These are phyloP conservation scores for Nigrospora oryzae DNA, from an alignment of 2,329 filamentous ascomycete genomes.

Conservation along the genomic window DNA sequence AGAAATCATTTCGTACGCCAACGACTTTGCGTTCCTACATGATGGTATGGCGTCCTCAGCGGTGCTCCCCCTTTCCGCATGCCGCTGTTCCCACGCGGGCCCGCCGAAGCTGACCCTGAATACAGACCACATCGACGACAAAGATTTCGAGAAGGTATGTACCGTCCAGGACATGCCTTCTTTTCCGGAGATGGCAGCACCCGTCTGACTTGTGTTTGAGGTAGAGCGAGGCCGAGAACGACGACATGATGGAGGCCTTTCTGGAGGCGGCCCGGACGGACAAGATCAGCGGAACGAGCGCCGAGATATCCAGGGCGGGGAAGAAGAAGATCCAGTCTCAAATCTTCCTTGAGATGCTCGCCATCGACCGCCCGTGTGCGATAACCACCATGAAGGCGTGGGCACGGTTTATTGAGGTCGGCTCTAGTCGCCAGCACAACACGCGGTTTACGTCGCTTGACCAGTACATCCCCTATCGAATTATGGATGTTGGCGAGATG, in stretches of 20 bases:
- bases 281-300: no score
- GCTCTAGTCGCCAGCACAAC: neutral
- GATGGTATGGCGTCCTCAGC: neutral
- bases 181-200: neutral
- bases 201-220: neutral
- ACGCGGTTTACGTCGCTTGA: conserved; percentile 7
- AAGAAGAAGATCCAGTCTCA: conserved; percentile 7
- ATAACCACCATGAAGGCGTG: conserved; percentile 16
- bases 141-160: no score
- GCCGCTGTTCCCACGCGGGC: no score
- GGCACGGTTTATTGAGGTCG: conserved; percentile 12
- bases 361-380: conserved; percentile 14
- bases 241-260: neutral
- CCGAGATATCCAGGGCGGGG: neutral
- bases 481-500: neutral
- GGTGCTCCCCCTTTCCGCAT: no score
- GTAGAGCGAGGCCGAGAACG: neutral
- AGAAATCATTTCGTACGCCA: neutral
- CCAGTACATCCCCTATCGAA: neutral
- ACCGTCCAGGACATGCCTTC: no score
- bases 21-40: neutral
- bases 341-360: conserved; percentile 16
- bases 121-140: no score
- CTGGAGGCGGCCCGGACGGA: no score
- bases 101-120: no score